phyloP scores from a whole-genome alignment of 371 early-diverging fungal genomes.

The Rhizopus microsporus region DNA sequence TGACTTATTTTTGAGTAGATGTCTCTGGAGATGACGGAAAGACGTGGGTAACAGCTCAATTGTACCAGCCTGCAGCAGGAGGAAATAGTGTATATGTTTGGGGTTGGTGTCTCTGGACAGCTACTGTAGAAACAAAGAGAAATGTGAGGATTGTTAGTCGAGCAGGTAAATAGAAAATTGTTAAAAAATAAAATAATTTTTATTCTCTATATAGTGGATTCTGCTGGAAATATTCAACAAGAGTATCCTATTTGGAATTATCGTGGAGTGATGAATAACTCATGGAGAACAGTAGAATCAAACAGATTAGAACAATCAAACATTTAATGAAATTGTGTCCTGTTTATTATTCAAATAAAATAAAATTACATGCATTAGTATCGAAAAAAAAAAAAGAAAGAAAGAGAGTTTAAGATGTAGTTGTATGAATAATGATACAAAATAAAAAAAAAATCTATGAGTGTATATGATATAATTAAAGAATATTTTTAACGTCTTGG shows the following conservation, averaged over 20 bases:
- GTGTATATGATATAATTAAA: not conserved
- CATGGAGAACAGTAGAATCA: slow-evolving; percentile 53
- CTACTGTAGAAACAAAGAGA: slow-evolving; percentile 34
- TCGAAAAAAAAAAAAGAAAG: no score
- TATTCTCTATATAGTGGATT: slow-evolving; percentile 53
- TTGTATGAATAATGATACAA: no score
- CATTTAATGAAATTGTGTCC: not conserved
- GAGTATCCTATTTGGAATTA: slow-evolving; percentile 81
- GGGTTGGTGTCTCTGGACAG: slow-evolving; percentile 84
- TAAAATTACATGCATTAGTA: no score
- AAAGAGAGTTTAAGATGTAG: no score
- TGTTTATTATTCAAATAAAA: not conserved
- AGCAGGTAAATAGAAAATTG: slow-evolving; percentile 55
- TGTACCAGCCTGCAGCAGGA: slow-evolving; percentile 37
- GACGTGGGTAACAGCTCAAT: slow-evolving; percentile 71
- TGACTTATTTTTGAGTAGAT: slow-evolving; percentile 37
- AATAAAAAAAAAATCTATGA: no score
- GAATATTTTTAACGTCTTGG: slow-evolving; percentile 12
- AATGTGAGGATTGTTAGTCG: slow-evolving; percentile 59
- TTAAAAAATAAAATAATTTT: not conserved
- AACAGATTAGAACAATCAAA: slow-evolving; percentile 8
- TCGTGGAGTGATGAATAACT: slow-evolving; percentile 84
- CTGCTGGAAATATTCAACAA: slow-evolving; percentile 79
- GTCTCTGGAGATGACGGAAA: slow-evolving; percentile 81
- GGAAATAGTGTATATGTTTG: slow-evolving; percentile 46